A percentile compares a stretch with the other conserved stretches of the same genome.
phyloP scores from a whole-genome alignment of 1,139 yeast species.

The Pichia sp. region DNA sequence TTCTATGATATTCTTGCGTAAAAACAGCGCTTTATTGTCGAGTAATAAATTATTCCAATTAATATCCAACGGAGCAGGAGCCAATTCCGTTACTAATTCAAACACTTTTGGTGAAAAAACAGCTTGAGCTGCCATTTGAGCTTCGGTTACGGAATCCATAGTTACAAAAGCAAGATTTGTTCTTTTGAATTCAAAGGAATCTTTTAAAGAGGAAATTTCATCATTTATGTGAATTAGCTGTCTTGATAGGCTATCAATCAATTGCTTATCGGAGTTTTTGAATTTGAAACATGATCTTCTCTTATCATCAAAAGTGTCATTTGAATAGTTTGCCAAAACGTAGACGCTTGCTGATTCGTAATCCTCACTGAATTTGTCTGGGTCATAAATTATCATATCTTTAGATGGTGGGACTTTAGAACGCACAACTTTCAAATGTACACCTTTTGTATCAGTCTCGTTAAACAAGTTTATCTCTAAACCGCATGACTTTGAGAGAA shows the following conservation, averaged over 20 bases:
- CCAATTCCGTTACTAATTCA: slow-evolving; percentile 62
- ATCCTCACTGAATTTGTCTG: slow-evolving; percentile 1
- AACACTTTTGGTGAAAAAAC: slow-evolving; percentile 73
- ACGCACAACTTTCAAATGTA: slow-evolving; percentile 7
- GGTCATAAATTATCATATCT: slow-evolving; percentile 15
- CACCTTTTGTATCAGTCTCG: slow-evolving; percentile 5
- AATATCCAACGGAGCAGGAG: slow-evolving; percentile 86
- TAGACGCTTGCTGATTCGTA: too few relatives aligned
- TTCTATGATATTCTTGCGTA: slow-evolving; percentile 56
- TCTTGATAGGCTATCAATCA: slow-evolving; percentile 52
- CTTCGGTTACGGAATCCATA: slow-evolving; percentile 77
- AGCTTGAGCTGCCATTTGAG: slow-evolving; percentile 88
- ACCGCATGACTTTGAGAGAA: slow-evolving; percentile 39
- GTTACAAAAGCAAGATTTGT: slow-evolving; percentile 65
- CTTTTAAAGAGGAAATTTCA: slow-evolving; percentile 42
- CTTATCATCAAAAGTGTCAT: neutral
- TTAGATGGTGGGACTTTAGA: slow-evolving; percentile 9
- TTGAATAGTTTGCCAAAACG: too few relatives aligned
- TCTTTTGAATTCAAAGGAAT: slow-evolving; percentile 32
- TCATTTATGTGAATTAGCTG: slow-evolving; percentile 50
- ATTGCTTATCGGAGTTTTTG: slow-evolving; percentile 30
- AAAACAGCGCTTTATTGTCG: slow-evolving; percentile 46
- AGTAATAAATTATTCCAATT: slow-evolving; percentile 70
- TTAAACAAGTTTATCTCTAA: slow-evolving; percentile 28
- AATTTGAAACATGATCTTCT: slow-evolving; percentile 26